Conservation (phyloP, 1,139 yeast genomes). For the Diutina neorugosa region DNA sequence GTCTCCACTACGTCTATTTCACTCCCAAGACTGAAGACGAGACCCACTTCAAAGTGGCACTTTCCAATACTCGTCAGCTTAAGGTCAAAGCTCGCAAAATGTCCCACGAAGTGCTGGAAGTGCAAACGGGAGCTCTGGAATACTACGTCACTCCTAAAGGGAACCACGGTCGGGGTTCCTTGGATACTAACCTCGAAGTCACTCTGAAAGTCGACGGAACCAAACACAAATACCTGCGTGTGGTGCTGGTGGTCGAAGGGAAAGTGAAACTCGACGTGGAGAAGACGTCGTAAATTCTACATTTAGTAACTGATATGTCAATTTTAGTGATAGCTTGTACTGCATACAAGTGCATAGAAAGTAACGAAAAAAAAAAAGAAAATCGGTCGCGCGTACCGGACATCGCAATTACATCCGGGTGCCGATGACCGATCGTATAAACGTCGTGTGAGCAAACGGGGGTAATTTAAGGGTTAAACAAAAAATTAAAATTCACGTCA, state of each 20-base stretch:
- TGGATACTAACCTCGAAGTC: slow-evolving; percentile 25
- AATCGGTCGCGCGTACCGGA: no score
- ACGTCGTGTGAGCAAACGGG: no score
- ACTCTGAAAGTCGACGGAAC: slow-evolving; percentile 18
- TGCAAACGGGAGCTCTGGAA: slow-evolving; percentile 35
- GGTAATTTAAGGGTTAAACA: no score
- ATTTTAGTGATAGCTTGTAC: no score
- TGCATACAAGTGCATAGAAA: no score
- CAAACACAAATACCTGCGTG: slow-evolving; percentile 20
- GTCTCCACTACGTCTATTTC: background rate
- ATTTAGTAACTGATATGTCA: no score
- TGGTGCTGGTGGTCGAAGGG: slow-evolving; percentile 18
- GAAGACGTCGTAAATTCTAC: no score
- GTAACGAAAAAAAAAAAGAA: no score
- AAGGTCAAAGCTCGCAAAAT: slow-evolving; percentile 18
- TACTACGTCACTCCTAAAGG: slow-evolving; percentile 34
- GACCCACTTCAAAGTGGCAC: slow-evolving; percentile 11
- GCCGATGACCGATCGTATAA: no score
- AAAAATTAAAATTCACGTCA: no score
- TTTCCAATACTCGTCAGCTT: slow-evolving; percentile 21
- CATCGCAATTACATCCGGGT: no score
- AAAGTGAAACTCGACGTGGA: background rate
- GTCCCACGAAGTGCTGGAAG: slow-evolving; percentile 17
- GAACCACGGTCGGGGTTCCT: slow-evolving; percentile 38
- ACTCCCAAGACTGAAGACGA: slow-evolving; percentile 8